Percentiles rank a stretch among this genome's conserved stretches.
Conservation (phyloP, 1,284 basidiomycete species). For the Marasmius oreades region DNA sequence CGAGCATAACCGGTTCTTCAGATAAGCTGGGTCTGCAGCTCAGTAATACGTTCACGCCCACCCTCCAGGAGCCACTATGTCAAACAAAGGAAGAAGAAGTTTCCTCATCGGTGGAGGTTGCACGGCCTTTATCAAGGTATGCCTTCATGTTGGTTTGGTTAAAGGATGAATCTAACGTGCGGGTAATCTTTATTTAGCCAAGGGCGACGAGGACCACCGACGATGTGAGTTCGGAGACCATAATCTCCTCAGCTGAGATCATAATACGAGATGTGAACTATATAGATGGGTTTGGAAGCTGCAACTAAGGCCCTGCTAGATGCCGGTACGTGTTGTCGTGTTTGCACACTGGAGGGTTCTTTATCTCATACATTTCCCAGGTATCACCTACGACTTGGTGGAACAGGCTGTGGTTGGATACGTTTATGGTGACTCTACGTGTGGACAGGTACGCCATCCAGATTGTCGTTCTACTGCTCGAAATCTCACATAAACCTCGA, state of each 20-base stretch:
- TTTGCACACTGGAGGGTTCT: too few relatives aligned
- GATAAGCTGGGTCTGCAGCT: background rate
- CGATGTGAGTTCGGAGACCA: constrained; percentile 44
- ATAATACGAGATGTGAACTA: constrained; percentile 7
- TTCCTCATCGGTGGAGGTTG: constrained; percentile 79
- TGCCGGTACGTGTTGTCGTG: constrained; percentile 46
- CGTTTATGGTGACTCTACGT: constrained; percentile 77
- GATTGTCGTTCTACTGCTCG: background rate
- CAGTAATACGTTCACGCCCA: background rate
- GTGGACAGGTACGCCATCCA: constrained; percentile 59
- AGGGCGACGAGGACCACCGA: constrained; percentile 61
- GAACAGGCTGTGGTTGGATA: constrained; percentile 80
- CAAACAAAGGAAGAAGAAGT: constrained; percentile 41
- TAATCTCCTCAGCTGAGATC: too few relatives aligned
- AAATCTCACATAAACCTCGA: constrained; percentile 2
- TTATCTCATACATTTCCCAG: constrained; percentile 26
- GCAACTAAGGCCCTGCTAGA: constrained; percentile 83
- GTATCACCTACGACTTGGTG: constrained; percentile 77
- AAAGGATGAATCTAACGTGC: background rate
- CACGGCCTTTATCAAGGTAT: constrained; percentile 78
- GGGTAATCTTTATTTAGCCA: constrained; percentile 43
- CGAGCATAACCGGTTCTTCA: too few relatives aligned
- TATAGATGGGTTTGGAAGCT: constrained; percentile 77
- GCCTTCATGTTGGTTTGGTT: constrained; percentile 5
- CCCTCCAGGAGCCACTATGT: background rate